A percentile compares a stretch with the other conserved stretches of the same genome.
These are phyloP conservation scores for Plantago coronopus DNA, from an alignment of 305 asterid species.

Conservation along the genomic window DNA sequence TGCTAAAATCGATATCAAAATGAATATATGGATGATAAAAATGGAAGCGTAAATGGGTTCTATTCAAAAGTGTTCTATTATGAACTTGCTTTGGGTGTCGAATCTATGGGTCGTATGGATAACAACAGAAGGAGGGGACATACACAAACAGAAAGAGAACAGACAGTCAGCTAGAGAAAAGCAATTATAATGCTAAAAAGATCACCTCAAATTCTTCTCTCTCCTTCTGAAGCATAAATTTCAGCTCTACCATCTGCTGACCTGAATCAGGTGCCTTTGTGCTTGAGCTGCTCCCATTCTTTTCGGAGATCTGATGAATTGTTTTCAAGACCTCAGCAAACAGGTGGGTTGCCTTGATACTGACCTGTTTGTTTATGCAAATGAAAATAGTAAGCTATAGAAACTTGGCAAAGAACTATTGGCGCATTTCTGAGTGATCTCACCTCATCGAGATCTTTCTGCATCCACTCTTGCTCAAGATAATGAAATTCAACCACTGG, in stretches of 20 bases:
- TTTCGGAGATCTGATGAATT: constrained; percentile 47
- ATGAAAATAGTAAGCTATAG: constrained; percentile 23
- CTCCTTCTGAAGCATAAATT: constrained; percentile 53
- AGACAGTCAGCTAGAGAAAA: constrained; percentile 15
- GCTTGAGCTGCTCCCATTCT: constrained; percentile 29
- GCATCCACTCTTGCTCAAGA: constrained; percentile 64
- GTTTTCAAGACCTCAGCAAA: constrained; percentile 57
- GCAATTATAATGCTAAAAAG: constrained; percentile 17
- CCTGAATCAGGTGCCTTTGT: constrained; percentile 34
- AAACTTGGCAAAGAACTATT: constrained; percentile 23
- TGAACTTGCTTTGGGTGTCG: neutral
- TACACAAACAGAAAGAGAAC: neutral
- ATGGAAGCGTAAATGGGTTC: neutral
- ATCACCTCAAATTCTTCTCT: constrained; percentile 71
- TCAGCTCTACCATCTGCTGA: constrained; percentile 52
- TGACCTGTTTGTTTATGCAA: constrained; percentile 40
- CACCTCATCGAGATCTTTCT: constrained; percentile 65
- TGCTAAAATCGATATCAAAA: neutral
- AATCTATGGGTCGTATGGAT: neutral
- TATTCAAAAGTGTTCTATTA: neutral
- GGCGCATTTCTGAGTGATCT: constrained; percentile 8
- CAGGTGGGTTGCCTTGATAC: constrained; percentile 42
- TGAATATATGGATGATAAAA: neutral
- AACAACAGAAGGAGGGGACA: neutral
- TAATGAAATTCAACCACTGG: constrained; percentile 58